Conservation (phyloP, 2,329 filamentous ascomycete genomes). For the Apiospora koreana region DNA sequence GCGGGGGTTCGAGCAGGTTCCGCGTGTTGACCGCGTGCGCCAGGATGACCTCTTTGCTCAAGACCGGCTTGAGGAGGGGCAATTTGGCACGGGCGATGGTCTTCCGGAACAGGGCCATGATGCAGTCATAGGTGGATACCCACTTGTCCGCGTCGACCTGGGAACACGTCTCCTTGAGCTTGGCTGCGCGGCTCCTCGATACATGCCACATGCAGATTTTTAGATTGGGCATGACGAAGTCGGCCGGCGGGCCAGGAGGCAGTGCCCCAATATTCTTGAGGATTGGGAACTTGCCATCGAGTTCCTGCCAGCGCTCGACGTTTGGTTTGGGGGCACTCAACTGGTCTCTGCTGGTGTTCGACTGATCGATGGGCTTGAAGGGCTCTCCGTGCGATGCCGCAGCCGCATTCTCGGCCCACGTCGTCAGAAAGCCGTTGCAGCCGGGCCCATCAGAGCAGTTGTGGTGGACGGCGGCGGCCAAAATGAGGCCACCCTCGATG, state of each 20-base stretch:
- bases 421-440: constrained; percentile 27
- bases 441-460: constrained; percentile 25
- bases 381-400: constrained; percentile 20
- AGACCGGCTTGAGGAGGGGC: constrained; percentile 18
- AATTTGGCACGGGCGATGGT: constrained; percentile 23
- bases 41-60: constrained; percentile 15
- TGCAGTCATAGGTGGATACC: constrained; percentile 30
- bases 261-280: constrained; percentile 20
- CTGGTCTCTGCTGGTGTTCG: not conserved
- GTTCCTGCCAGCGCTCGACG: constrained; percentile 13
- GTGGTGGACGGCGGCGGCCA: constrained; percentile 29
- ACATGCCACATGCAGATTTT: constrained; percentile 26
- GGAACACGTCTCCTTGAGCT: constrained; percentile 21
- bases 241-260: constrained; percentile 21
- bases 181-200: constrained; percentile 19
- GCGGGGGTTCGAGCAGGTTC: constrained; percentile 21
- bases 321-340: constrained; percentile 7
- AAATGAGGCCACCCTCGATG: constrained; percentile 29
- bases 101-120: constrained; percentile 27
- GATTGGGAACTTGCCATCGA: constrained; percentile 10
- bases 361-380: constrained; percentile 12
- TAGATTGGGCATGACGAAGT: constrained; percentile 27
- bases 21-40: constrained; percentile 28
- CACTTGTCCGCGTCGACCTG: constrained; percentile 10
- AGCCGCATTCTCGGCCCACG: constrained; percentile 27